phyloP scores from a whole-genome alignment of 139 green algal species.

The Tetraselmis striata region DNA sequence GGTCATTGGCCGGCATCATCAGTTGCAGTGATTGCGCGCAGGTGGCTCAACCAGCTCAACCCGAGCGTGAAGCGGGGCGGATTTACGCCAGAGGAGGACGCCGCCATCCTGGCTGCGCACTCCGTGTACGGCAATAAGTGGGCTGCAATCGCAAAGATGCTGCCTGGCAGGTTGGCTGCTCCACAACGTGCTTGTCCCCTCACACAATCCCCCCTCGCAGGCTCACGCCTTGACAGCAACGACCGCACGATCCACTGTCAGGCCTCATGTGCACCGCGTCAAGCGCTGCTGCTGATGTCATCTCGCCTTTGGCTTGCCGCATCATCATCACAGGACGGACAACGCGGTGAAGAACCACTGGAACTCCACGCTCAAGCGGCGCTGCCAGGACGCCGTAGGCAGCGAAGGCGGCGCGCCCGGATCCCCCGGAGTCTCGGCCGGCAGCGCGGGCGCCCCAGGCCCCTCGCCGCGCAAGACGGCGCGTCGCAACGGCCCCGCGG shows the following conservation, averaged over 20 bases:
- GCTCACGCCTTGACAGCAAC: no score
- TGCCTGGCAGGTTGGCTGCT: conserved; percentile 41
- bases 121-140: conserved; percentile 43
- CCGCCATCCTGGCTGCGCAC: conserved; percentile 36
- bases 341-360: conserved; percentile 80
- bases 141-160: conserved; percentile 41
- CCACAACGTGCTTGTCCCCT: no score
- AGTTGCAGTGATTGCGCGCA: no score
- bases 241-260: no score
- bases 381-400: neutral
- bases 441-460: neutral
- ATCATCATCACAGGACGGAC: no score
- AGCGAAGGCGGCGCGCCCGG: neutral
- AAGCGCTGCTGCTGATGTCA: no score
- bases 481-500: neutral
- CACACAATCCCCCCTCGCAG: no score
- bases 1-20: no score
- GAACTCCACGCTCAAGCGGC: conserved; percentile 63
- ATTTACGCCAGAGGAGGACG: conserved; percentile 56
- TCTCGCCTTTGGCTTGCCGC: no score
- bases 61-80: conserved; percentile 49
- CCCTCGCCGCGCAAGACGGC: neutral
- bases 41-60: conserved; percentile 55
- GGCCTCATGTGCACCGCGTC: no score
- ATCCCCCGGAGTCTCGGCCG: neutral